A percentile compares a stretch with the other conserved stretches of the same genome.
phyloP scores from a whole-genome alignment of 495 filamentous ascomycete species.

The Oleoguttula mirabilis region DNA sequence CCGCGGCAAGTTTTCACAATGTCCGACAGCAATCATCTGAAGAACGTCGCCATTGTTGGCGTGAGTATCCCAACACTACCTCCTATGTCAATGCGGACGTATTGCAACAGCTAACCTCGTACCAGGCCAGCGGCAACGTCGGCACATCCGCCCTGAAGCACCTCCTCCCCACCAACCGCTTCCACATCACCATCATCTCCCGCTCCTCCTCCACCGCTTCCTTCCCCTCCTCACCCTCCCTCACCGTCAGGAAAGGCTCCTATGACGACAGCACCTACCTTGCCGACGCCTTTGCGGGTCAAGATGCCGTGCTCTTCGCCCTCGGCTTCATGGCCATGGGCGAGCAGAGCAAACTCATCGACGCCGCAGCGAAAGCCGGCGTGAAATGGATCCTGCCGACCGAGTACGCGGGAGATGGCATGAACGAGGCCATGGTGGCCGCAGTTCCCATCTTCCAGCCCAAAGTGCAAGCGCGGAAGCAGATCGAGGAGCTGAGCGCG shows the following conservation, averaged over 20 bases:
- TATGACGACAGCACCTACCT: slow-evolving; percentile 35
- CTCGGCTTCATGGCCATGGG: slow-evolving; percentile 21
- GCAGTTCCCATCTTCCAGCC: neutral
- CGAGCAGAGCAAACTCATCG: slow-evolving; percentile 38
- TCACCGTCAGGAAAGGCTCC: slow-evolving; percentile 29
- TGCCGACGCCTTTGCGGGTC: slow-evolving; percentile 35
- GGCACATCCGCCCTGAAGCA: slow-evolving; percentile 31
- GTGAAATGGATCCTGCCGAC: slow-evolving; percentile 54
- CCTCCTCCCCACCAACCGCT: slow-evolving; percentile 30
- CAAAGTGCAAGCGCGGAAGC: slow-evolving; percentile 15
- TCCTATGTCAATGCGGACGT: too few relatives aligned
- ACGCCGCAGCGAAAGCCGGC: slow-evolving; percentile 49
- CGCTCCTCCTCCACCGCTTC: slow-evolving; percentile 33
- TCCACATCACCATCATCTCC: slow-evolving; percentile 42
- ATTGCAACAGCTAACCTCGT: too few relatives aligned
- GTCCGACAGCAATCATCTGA: slow-evolving; percentile 28
- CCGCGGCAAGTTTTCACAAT: too few relatives aligned
- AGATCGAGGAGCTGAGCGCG: slow-evolving; percentile 26
- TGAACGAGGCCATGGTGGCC: slow-evolving; percentile 2
- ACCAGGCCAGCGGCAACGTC: slow-evolving; percentile 14
- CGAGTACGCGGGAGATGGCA: slow-evolving; percentile 19
- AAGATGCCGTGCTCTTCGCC: slow-evolving; percentile 50
- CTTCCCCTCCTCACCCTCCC: slow-evolving; percentile 29
- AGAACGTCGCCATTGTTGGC: slow-evolving; percentile 40
- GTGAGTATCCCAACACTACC: too few relatives aligned